Evolutionary conservation across 129 eudicot genomes (phyloP).

Genomic region (Artemisia annua): DNA sequence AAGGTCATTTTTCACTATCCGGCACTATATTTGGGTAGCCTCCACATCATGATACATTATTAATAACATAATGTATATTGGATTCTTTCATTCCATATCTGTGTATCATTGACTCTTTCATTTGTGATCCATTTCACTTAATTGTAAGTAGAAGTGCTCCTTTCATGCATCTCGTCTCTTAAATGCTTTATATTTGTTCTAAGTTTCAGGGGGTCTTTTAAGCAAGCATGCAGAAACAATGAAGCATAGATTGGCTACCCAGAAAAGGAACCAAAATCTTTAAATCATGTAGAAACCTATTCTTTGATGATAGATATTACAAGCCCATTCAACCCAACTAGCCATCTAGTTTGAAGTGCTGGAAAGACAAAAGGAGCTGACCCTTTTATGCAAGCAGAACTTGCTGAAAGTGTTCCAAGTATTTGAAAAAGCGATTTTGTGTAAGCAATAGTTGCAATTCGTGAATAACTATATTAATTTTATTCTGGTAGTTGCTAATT

Average conservation of each 20-base stretch:
- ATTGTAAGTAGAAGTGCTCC: not conserved
- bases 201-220: conserved; percentile 49
- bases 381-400: conserved; percentile 5
- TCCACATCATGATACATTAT: no score
- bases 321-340: conserved; percentile 2
- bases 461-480: not conserved
- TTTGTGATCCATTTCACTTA: not conserved
- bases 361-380: not conserved
- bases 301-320: not conserved
- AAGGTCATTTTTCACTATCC: no score
- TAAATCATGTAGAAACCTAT: conserved; percentile 19
- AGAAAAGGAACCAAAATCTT: conserved; percentile 36
- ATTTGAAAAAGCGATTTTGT: not conserved
- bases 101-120: no score
- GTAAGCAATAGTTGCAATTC: not conserved
- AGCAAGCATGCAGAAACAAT: conserved; percentile 38
- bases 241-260: conserved; percentile 40
- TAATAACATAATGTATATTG: no score
- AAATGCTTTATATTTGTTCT: not conserved
- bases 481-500: not conserved
- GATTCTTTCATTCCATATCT: no score
- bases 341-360: not conserved
- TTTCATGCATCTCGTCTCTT: not conserved
- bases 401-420: not conserved
- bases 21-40: no score